A percentile compares a stretch with the other conserved stretches of the same genome.
phyloP scores from a whole-genome alignment of 2,329 filamentous ascomycete species.

The Neurospora crassa region DNA sequence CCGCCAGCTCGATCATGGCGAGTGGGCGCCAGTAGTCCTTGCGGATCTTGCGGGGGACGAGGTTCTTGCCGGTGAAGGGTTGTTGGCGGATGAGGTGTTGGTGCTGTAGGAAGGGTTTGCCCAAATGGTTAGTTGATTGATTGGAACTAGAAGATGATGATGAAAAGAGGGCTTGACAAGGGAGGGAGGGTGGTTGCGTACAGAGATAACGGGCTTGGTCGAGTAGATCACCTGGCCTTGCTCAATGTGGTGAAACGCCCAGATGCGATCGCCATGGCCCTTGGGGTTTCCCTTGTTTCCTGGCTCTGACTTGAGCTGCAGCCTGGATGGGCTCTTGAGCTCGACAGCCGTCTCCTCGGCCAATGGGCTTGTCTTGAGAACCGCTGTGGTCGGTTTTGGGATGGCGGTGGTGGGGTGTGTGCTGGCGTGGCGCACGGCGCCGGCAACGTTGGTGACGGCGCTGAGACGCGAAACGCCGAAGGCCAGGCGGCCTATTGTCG shows the following conservation, averaged over 20 bases:
- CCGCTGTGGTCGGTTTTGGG: not conserved
- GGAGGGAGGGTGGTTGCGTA: not conserved
- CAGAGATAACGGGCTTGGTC: constrained; percentile 21
- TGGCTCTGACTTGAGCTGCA: not conserved
- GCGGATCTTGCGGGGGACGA: constrained; percentile 50
- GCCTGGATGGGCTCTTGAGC: not conserved
- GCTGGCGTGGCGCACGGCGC: not conserved
- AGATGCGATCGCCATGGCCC: constrained; percentile 48
- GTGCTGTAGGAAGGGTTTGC: not conserved
- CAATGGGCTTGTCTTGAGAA: not conserved
- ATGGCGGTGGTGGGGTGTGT: not conserved
- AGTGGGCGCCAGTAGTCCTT: constrained; percentile 59
- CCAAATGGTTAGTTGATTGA: not conserved
- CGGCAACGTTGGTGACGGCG: not conserved
- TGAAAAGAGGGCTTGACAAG: not conserved
- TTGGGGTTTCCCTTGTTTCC: constrained; percentile 11
- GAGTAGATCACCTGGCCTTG: constrained; percentile 45
- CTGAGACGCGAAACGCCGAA: constrained; percentile 1
- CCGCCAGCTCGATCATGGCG: constrained; percentile 48
- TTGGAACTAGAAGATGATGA: not conserved
- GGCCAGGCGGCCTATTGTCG: constrained; percentile 4
- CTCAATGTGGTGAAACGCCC: constrained; percentile 41
- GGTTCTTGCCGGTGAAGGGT: constrained; percentile 59
- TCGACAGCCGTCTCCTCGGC: not conserved
- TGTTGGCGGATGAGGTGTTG: constrained; percentile 25